A percentile compares a stretch with the other conserved stretches of the same genome.
phyloP scores from a whole-genome alignment of 2,329 filamentous ascomycete genomes.

The Atkinsonella hypoxylon region DNA sequence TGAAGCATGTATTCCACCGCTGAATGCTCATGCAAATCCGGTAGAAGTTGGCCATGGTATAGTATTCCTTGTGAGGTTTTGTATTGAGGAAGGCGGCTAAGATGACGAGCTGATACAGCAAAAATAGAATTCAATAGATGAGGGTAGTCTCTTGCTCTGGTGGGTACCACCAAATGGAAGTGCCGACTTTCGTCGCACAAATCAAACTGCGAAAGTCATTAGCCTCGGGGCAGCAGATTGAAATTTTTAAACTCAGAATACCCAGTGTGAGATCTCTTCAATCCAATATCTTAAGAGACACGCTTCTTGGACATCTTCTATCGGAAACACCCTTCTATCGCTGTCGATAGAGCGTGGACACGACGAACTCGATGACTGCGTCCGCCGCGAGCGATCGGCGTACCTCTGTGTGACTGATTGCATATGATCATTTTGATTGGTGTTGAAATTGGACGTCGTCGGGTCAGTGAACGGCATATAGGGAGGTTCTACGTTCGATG shows the following conservation, averaged over 20 bases:
- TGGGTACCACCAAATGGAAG: constrained; percentile 26
- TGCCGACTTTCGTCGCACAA: constrained; percentile 27
- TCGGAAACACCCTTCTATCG: constrained; percentile 15
- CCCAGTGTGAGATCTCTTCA: constrained; percentile 28
- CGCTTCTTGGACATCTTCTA: constrained; percentile 24
- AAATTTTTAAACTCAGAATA: constrained; percentile 8
- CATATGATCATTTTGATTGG: not conserved
- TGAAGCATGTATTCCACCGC: constrained; percentile 28
- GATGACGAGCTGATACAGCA: constrained; percentile 26
- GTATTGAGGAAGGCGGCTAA: constrained; percentile 26
- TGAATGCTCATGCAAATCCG: constrained; percentile 23
- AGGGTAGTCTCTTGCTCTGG: constrained; percentile 22
- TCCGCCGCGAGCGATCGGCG: not conserved
- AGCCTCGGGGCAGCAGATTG: not conserved
- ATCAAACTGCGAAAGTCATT: constrained; percentile 19
- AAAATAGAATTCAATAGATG: constrained; percentile 29
- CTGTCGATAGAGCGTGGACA: not conserved
- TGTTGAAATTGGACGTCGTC: not conserved
- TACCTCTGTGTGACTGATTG: not conserved
- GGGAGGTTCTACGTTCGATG: not conserved
- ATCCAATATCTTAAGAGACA: constrained; percentile 27
- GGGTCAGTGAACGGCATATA: constrained; percentile 1
- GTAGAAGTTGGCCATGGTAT: constrained; percentile 26
- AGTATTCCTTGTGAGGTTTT: constrained; percentile 22
- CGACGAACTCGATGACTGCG: not conserved